phyloP scores from a whole-genome alignment of 306 rosid genomes.

The Pueraria montana region DNA sequence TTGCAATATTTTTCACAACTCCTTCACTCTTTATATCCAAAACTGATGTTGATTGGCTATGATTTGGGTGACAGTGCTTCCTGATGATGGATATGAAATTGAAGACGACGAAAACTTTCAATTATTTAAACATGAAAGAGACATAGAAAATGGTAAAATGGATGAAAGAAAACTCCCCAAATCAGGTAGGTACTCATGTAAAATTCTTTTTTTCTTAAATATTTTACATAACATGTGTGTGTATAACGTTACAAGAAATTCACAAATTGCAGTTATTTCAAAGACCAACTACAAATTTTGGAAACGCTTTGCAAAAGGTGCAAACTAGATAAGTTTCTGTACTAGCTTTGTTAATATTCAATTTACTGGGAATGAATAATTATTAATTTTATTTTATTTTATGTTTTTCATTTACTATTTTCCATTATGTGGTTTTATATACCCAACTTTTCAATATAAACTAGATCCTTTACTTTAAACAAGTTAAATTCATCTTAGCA shows the following conservation, averaged over 20 bases:
- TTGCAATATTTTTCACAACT: neutral
- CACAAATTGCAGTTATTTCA: slow-evolving; percentile 37
- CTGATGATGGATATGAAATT: neutral
- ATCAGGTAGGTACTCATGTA: slow-evolving; percentile 15
- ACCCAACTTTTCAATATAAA: neutral
- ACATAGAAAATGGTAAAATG: neutral
- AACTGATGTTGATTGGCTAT: neutral
- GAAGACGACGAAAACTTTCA: neutral
- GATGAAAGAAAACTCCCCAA: neutral
- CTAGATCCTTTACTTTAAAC: too few relatives aligned
- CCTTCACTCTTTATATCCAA: neutral
- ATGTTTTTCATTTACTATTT: neutral
- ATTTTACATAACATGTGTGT: neutral
- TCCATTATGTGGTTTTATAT: neutral
- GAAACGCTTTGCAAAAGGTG: slow-evolving; percentile 26
- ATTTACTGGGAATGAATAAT: neutral
- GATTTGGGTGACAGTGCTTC: slow-evolving; percentile 36
- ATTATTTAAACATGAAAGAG: neutral
- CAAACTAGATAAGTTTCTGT: neutral
- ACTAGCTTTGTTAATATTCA: neutral
- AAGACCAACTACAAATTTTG: slow-evolving; percentile 28
- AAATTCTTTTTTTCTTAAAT: too few relatives aligned
- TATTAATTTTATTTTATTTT: neutral
- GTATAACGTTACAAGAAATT: neutral
- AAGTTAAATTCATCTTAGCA: neutral